phyloP scores from a whole-genome alignment of 768 basidiomycete genomes.

The Leccinum fibrillosum region DNA sequence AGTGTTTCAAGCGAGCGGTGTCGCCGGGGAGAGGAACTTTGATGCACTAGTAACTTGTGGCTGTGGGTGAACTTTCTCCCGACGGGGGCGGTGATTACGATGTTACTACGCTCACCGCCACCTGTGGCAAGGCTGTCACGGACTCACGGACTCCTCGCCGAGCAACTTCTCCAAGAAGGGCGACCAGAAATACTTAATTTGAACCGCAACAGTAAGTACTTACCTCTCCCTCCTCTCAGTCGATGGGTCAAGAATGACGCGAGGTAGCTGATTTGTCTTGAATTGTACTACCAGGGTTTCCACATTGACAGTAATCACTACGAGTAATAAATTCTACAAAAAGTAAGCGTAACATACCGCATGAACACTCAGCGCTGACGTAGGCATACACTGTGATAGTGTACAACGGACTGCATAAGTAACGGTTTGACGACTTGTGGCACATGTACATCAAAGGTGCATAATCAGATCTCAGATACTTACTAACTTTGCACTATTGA shows the following conservation, averaged over 20 bases:
- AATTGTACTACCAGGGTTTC: background rate
- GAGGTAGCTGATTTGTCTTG: background rate
- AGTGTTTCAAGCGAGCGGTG: background rate
- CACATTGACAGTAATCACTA: background rate
- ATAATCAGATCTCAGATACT: too few relatives aligned
- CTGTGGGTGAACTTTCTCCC: background rate
- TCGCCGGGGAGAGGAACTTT: too few relatives aligned
- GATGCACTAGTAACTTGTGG: background rate
- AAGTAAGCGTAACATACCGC: background rate
- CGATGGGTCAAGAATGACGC: too few relatives aligned
- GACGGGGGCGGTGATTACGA: too few relatives aligned
- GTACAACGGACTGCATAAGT: background rate
- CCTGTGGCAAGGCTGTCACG: background rate
- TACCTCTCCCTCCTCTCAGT: too few relatives aligned
- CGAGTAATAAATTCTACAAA: background rate
- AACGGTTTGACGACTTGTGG: too few relatives aligned
- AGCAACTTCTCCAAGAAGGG: background rate
- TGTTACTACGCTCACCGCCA: background rate
- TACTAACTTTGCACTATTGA: too few relatives aligned
- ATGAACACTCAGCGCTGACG: too few relatives aligned
- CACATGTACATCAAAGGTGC: too few relatives aligned
- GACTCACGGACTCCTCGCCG: too few relatives aligned
- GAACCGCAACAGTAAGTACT: too few relatives aligned
- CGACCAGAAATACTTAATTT: background rate
- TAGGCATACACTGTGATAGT: background rate